Percentiles rank a stretch among this genome's conserved stretches.
Conservation (phyloP, 2,329 filamentous ascomycete genomes). For the Purpureocillium takamizusanense region DNA sequence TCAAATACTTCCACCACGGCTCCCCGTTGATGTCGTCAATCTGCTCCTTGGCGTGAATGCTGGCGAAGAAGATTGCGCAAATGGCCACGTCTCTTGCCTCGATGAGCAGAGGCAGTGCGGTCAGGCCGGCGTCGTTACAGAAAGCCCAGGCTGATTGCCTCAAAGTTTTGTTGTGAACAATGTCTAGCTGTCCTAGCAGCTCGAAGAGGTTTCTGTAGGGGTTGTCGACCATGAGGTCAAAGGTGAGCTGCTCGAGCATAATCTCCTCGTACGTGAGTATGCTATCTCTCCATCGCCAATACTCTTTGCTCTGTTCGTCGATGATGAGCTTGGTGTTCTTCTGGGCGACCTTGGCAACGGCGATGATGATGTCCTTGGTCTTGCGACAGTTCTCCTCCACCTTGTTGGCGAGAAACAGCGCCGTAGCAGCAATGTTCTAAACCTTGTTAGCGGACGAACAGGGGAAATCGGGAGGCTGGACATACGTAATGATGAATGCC, state of each 20-base stretch:
- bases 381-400: constrained; percentile 95
- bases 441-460: constrained; percentile 6
- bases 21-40: constrained; percentile 68
- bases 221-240: constrained; percentile 84
- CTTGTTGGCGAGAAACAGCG: constrained; percentile 91
- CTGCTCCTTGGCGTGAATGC: constrained; percentile 62
- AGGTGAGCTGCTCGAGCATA: constrained; percentile 84
- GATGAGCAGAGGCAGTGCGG: constrained; percentile 74
- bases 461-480: constrained; percentile 9
- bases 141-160: constrained; percentile 90
- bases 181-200: constrained; percentile 62
- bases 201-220: constrained; percentile 81
- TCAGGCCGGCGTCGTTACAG: constrained; percentile 82
- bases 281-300: constrained; percentile 94
- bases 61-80: constrained; percentile 78
- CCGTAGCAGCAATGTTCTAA: constrained; percentile 76
- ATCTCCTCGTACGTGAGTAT: constrained; percentile 89
- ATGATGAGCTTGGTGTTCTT: constrained; percentile 86
- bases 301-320: constrained; percentile 96
- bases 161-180: constrained; percentile 72
- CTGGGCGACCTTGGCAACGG: constrained; percentile 87
- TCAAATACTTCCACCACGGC: constrained; percentile 80
- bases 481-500: constrained; percentile 85
- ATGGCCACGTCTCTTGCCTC: constrained; percentile 74
- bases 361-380: constrained; percentile 88